These are phyloP conservation scores for Synchytrium microbalum DNA, from an alignment of 371 early-diverging fungal species.

Conservation along the genomic window DNA sequence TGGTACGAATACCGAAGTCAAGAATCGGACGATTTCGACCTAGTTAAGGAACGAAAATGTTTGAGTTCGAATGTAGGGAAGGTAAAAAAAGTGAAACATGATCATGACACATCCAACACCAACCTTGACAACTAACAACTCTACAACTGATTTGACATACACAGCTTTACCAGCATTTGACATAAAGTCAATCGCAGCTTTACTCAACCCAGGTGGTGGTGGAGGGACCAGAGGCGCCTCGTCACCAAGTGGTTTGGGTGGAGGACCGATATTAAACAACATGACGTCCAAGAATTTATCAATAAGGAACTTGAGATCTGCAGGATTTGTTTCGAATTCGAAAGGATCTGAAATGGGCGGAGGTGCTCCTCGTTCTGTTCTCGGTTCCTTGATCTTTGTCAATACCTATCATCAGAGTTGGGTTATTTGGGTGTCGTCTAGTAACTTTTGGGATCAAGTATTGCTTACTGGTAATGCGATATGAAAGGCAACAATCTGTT, in stretches of 20 bases:
- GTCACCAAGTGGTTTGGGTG: no score
- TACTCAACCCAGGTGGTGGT: conserved; percentile 51
- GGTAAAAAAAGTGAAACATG: conserved; percentile 5
- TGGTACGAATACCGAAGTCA: conserved; percentile 39
- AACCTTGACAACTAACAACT: conserved; percentile 39
- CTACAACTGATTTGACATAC: conserved; percentile 42
- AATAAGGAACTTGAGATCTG: conserved; percentile 49
- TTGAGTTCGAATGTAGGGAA: background rate
- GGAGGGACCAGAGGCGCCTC: conserved; percentile 7
- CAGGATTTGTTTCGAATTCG: conserved; percentile 43
- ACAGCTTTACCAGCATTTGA: conserved; percentile 57
- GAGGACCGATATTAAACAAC: conserved; percentile 36
- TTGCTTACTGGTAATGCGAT: conserved; percentile 52
- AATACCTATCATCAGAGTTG: conserved; percentile 37
- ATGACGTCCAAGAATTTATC: conserved; percentile 56
- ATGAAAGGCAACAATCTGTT: conserved; percentile 53
- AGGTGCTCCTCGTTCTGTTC: no score
- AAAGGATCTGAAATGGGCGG: conserved; percentile 33
- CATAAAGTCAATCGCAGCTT: conserved; percentile 42
- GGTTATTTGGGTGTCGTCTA: background rate
- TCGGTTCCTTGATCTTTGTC: conserved; percentile 42
- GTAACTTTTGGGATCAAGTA: conserved; percentile 8
- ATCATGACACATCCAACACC: conserved; percentile 32
- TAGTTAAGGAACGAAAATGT: no score
- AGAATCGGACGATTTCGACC: conserved; percentile 44